Evolutionary conservation across 148 eudicot genomes (phyloP).

Genomic region (Rhododendron simsii): DNA sequence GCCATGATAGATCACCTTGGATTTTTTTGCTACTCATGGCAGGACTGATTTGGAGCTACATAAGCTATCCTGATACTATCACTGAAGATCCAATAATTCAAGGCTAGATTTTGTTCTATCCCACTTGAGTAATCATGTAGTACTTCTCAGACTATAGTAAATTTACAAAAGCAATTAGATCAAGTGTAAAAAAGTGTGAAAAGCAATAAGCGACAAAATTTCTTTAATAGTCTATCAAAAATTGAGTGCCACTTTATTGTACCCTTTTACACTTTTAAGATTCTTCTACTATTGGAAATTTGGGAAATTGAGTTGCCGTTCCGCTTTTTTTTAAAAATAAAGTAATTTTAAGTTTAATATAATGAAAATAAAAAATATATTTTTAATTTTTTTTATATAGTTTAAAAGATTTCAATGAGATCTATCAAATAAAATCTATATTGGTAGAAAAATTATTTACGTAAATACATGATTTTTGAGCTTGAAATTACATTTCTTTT

Average conservation of each 20-base stretch:
- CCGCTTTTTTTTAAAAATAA: too few species aligned
- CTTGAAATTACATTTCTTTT: too few species aligned
- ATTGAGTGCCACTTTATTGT: neutral
- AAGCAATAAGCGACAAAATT: neutral
- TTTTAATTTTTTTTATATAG: too few species aligned
- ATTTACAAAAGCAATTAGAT: neutral
- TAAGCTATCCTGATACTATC: neutral
- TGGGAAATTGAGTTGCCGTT: too few species aligned
- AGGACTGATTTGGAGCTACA: neutral
- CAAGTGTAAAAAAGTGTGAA: neutral
- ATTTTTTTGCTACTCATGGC: neutral
- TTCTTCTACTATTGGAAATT: neutral
- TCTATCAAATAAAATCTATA: too few species aligned
- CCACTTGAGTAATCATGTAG: neutral
- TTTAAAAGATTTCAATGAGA: too few species aligned
- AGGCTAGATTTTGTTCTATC: neutral
- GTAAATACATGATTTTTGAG: too few species aligned
- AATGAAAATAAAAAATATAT: too few species aligned
- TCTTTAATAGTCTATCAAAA: neutral
- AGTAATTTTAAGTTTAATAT: too few species aligned
- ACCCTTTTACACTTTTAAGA: neutral
- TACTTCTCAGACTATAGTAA: too few species aligned
- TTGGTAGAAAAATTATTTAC: too few species aligned
- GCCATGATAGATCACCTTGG: neutral
- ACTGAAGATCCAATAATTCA: too few species aligned